phyloP scores from a whole-genome alignment of 768 basidiomycete genomes.

The Gautieria morchelliformis region DNA sequence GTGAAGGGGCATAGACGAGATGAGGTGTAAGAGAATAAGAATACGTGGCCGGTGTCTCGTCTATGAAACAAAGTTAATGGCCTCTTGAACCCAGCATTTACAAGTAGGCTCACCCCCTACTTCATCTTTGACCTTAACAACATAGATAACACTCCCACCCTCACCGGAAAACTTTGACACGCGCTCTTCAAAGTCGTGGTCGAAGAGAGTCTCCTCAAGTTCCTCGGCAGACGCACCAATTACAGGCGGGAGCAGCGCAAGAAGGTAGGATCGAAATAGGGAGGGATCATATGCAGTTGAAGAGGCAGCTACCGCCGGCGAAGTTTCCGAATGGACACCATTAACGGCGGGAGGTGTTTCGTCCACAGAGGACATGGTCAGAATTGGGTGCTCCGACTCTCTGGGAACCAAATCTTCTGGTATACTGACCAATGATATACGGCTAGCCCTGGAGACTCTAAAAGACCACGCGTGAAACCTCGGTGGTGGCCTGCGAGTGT shows the following conservation, averaged over 20 bases:
- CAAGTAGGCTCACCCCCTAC: conserved; percentile 48
- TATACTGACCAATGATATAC: neutral
- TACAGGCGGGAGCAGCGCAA: conserved; percentile 66
- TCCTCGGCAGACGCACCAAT: conserved; percentile 65
- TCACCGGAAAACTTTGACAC: conserved; percentile 70
- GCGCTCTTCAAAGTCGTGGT: conserved; percentile 63
- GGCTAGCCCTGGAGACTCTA: neutral
- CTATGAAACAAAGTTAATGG: conserved; percentile 25
- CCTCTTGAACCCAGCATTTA: neutral
- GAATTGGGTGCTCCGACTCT: neutral
- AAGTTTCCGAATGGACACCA: conserved; percentile 6
- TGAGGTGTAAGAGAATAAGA: conserved; percentile 61
- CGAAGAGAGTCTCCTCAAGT: conserved; percentile 58
- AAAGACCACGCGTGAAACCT: conserved; percentile 10
- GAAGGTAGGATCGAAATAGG: conserved; percentile 62
- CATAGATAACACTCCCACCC: conserved; percentile 68
- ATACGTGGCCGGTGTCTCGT: conserved; percentile 55
- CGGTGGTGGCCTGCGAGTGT: conserved; percentile 7
- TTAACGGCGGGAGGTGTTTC: neutral
- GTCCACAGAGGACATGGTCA: conserved; percentile 3
- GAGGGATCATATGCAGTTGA: conserved; percentile 53
- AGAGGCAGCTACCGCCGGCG: conserved; percentile 12
- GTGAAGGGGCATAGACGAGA: conserved; percentile 69
- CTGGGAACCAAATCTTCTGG: neutral
- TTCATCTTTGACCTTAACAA: conserved; percentile 71